phyloP scores from a whole-genome alignment of 2,329 filamentous ascomycete species.

The Colletotrichum caudatum region DNA sequence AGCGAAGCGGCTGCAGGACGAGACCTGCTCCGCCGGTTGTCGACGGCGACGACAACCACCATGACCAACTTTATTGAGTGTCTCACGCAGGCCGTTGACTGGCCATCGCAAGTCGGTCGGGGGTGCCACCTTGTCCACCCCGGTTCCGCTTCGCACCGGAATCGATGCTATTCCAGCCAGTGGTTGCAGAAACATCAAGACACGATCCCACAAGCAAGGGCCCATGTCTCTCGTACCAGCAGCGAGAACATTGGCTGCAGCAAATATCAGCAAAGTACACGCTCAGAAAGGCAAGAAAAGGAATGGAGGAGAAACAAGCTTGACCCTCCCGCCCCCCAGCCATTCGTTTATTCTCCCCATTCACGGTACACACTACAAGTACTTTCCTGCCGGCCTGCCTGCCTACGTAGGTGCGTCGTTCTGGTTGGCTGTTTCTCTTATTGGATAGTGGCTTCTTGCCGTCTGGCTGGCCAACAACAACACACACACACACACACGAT shows the following conservation, averaged over 20 bases:
- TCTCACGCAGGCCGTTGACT: slow-evolving; percentile 38
- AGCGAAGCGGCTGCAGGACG: slow-evolving; percentile 19
- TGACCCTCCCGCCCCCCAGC: slow-evolving; percentile 17
- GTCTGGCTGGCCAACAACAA: slow-evolving; percentile 25
- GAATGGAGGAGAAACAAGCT: slow-evolving; percentile 2
- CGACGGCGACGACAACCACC: slow-evolving; percentile 4
- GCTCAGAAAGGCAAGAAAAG: neutral
- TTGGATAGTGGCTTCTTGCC: slow-evolving; percentile 27
- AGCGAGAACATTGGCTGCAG: slow-evolving; percentile 15
- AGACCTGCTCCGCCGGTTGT: neutral
- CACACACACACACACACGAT: neutral
- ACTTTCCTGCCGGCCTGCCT: no score
- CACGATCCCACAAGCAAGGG: slow-evolving; percentile 36
- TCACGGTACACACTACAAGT: neutral
- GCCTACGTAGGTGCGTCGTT: neutral
- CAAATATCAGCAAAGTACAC: slow-evolving; percentile 4
- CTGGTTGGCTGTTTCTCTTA: slow-evolving; percentile 2
- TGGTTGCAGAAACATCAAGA: slow-evolving; percentile 34
- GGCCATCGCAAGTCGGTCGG: slow-evolving; percentile 26
- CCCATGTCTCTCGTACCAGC: slow-evolving; percentile 31
- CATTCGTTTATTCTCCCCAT: slow-evolving; percentile 21
- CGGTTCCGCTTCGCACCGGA: slow-evolving; percentile 30
- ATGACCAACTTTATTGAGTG: slow-evolving; percentile 20
- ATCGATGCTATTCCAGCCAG: slow-evolving; percentile 29
- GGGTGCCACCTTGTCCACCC: slow-evolving; percentile 12